A percentile compares a stretch with the other conserved stretches of the same genome.
Evolutionary conservation across 345 rosid species (phyloP).

Genomic region (Dipteronia dyeriana): DNA sequence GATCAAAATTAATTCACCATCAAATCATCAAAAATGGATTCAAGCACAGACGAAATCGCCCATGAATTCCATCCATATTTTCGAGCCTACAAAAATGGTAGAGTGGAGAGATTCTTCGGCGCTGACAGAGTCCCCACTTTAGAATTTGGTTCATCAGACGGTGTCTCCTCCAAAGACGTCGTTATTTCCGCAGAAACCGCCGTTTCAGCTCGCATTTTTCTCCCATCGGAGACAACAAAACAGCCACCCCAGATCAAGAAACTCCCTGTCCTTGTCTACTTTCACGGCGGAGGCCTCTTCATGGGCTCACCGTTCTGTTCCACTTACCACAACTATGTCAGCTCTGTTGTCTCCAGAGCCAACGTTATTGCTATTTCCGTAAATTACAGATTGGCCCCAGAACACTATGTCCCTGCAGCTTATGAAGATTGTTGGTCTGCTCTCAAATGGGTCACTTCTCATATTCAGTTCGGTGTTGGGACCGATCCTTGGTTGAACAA

Average conservation of each 20-base stretch:
- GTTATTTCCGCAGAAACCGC: conserved; percentile 18
- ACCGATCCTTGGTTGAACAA: conserved; percentile 38
- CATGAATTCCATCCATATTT: conserved; percentile 25
- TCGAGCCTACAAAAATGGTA: conserved; percentile 34
- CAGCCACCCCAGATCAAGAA: conserved; percentile 19
- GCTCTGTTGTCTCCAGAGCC: conserved; percentile 25
- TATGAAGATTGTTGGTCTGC: conserved; percentile 50
- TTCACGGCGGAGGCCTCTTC: conserved; percentile 43
- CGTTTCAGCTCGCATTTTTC: conserved; percentile 32
- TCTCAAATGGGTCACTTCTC: conserved; percentile 43
- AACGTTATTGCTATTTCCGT: conserved; percentile 33
- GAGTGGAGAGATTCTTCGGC: conserved; percentile 35
- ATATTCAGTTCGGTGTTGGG: conserved; percentile 16
- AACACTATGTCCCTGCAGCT: conserved; percentile 35
- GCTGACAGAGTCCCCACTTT: conserved; percentile 25
- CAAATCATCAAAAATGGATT: background rate
- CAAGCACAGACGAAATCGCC: conserved; percentile 5
- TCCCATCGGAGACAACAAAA: conserved; percentile 17
- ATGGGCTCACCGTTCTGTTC: conserved; percentile 29
- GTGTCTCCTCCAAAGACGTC: conserved; percentile 40
- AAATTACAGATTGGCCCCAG: conserved; percentile 43
- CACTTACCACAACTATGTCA: conserved; percentile 25
- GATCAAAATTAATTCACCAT: too few species aligned
- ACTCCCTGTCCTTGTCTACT: conserved; percentile 41
- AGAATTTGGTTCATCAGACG: conserved; percentile 10